Evolutionary conservation across 768 basidiomycete species (phyloP).

Genomic region (Agaricus sinodeliciosus): DNA sequence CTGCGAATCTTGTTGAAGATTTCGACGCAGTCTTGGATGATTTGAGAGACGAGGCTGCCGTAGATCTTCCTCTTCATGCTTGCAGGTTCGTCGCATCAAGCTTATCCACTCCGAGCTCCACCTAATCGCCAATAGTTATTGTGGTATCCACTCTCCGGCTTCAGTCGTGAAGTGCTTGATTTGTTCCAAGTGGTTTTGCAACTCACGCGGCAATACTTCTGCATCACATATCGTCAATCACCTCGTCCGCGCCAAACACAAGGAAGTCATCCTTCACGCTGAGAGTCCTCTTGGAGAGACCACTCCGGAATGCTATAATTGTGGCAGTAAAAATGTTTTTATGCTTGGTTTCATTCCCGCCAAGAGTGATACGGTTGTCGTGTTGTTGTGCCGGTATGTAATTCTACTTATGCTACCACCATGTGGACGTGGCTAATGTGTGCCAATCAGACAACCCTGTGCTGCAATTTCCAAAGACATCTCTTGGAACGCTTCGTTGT

Average conservation of each 20-base stretch:
- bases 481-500: conserved; percentile 95
- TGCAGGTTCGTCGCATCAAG: conserved; percentile 65
- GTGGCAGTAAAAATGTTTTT: conserved; percentile 98
- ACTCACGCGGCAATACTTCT: conserved; percentile 95
- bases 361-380: conserved; percentile 98
- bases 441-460: conserved; percentile 78
- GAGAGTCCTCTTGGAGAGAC: conserved; percentile 96
- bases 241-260: conserved; percentile 97
- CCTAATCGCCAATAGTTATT: conserved; percentile 58
- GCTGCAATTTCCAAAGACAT: conserved; percentile 97
- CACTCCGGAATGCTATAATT: conserved; percentile 98
- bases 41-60: conserved; percentile 69
- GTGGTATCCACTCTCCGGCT: conserved; percentile 95
- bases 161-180: conserved; percentile 94
- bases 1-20: conserved; percentile 61
- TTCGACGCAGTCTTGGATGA: conserved; percentile 89
- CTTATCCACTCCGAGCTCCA: conserved; percentile 9
- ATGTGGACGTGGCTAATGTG: not conserved
- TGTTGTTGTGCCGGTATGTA: conserved; percentile 88
- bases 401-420: not conserved
- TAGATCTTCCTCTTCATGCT: conserved; percentile 87
- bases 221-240: conserved; percentile 99
- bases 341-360: conserved; percentile 99
- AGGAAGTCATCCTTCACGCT: conserved; percentile 94
- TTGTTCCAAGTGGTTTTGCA: conserved; percentile 97